Evolutionary conservation across 371 early-diverging fungal genomes (phyloP), one percentile per base, ranked within the genome.

Genomic region (Syncephalastrum sp.): DNA sequence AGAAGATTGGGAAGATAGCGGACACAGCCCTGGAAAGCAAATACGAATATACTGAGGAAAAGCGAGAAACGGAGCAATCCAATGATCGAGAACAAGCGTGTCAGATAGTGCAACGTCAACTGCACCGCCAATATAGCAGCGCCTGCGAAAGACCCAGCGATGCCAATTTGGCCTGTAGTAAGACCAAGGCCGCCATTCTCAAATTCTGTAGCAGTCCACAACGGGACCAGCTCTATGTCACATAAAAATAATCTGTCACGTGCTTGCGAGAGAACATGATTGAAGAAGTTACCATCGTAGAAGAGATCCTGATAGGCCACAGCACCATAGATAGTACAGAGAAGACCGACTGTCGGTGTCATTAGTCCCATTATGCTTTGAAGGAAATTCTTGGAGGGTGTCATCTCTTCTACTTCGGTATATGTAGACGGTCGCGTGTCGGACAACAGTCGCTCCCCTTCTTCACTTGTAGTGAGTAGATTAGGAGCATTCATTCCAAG

Each of bases 141-240:
- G 4, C 86, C 84, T 5, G 73, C 65, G 23, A 82, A 54, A 1
- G 84, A 68, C 47, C 89, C 57, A 0, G 80, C 74, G 13, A 73
- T 50, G 19, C 89, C 88, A 42, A 88, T 82, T 19, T 80, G 68
- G 6, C 68, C 61, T 2, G 82, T 50, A 3, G 56, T 60, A 56
- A 85, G 82, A 3, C 74, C 82, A 4, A 91, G 75, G 0, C 91
- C 90, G 52, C 87, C 90, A 23, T 25, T 33, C 8, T 27, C 29
- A 5, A 51, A 53, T n/a, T 38, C 23, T 17, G 53, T 66, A 13
- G 61, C 61, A 5, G 64, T 48, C 63, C 64, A 66, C 6, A 55
- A 64, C 21, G 61, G 59, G 29, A 61, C 51, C 29, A 54, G 42
- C n/a, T 61, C 61, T 57, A 59, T 12, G 47, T n/a, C 16, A 29